Conservation (phyloP, 2,329 filamentous ascomycete species). For the Mariannaea elegans region DNA sequence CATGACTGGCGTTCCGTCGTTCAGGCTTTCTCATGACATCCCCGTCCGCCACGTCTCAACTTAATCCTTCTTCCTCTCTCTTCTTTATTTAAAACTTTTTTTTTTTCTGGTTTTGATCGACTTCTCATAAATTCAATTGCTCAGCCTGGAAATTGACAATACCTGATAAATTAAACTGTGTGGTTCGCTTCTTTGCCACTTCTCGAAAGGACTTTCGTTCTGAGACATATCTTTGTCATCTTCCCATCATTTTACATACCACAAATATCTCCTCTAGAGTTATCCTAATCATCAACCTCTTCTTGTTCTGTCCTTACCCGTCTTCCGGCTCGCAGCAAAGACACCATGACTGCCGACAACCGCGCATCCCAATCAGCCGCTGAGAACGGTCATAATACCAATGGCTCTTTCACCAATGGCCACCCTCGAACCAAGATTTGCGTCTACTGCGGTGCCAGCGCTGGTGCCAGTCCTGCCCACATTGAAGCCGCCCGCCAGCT, state of each 20-base stretch:
- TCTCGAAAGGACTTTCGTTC: neutral
- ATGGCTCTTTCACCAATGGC: conserved; percentile 39
- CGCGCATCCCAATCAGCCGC: conserved; percentile 23
- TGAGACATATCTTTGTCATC: neutral
- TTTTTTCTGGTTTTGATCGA: conserved; percentile 13
- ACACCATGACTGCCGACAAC: conserved; percentile 44
- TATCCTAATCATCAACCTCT: too few relatives aligned
- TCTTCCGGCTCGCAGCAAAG: conserved; percentile 1
- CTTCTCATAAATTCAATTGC: neutral
- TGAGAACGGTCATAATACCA: conserved; percentile 37
- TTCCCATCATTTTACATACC: neutral
- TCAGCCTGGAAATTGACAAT: neutral
- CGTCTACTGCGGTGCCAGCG: conserved; percentile 90
- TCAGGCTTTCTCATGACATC: conserved; percentile 30
- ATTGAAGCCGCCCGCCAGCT: conserved; percentile 81
- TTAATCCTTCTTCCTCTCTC: neutral
- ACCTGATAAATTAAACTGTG: neutral
- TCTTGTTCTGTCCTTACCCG: neutral
- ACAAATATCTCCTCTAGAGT: neutral
- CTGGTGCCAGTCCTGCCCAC: conserved; percentile 77
- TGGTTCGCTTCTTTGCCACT: conserved; percentile 8
- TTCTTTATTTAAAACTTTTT: conserved; percentile 11
- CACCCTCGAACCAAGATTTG: conserved; percentile 74
- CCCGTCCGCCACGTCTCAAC: neutral
- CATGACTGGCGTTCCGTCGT: conserved; percentile 3